Percentiles rank a stretch among this genome's conserved stretches.
phyloP scores from a whole-genome alignment of 257 asterid species.

The Solanum lycopersicoides region DNA sequence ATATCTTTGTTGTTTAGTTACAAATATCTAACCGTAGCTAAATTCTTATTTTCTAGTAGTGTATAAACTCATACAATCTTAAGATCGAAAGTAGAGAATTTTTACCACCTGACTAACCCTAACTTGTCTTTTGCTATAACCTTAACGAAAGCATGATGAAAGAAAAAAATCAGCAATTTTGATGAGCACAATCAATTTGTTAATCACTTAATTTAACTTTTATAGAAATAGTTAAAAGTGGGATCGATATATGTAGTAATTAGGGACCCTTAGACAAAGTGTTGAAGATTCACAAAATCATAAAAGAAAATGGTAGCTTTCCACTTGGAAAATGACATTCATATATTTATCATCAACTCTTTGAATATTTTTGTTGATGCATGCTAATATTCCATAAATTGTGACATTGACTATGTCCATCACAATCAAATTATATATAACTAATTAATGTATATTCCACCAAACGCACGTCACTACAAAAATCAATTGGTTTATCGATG shows the following conservation, averaged over 20 bases:
- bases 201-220: neutral
- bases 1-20: too few relatives aligned
- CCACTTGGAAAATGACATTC: neutral
- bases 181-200: neutral
- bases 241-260: neutral
- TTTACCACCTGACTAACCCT: neutral
- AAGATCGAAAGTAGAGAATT: neutral
- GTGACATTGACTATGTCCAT: neutral
- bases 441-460: neutral
- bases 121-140: neutral
- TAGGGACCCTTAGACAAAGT: slow-evolving; percentile 1
- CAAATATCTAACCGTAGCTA: neutral
- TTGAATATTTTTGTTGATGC: neutral
- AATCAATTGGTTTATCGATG: neutral
- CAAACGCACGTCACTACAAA: neutral
- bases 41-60: too few relatives aligned
- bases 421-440: neutral
- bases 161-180: neutral
- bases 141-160: neutral
- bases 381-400: neutral
- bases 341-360: neutral
- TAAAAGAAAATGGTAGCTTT: neutral
- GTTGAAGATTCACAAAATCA: neutral
- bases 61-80: neutral
- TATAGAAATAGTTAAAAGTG: neutral